Base-by-base conservation (phyloP, 257 asterid species). In the Avicennia marina region DNA sequence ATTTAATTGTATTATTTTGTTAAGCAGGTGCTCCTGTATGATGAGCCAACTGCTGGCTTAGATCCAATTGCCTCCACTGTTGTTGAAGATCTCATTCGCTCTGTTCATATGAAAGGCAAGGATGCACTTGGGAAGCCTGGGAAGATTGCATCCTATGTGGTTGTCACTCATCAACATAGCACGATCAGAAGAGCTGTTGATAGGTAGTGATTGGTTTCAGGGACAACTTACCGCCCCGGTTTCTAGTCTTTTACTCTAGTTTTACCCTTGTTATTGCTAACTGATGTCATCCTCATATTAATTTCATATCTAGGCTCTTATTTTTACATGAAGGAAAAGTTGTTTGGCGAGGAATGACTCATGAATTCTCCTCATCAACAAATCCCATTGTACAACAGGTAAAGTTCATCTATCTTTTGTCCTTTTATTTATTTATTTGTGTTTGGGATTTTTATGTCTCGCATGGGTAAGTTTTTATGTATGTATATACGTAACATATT, bases 41-140 rank as follows among this genome's bases (percentile, higher is more conserved):
- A 93, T 53, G 99, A 93, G 73, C 99, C 99, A 47, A 93, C 97
- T 49, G 97, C 99, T 69, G 99, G 99, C 56, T 94, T 93, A 26
- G 99, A 93, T 82, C 99, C 99, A 45, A 93, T 93, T 73, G 99
- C 99, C 1, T 93, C 97, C 12, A 93, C 99, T 3, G 99, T 93
- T 49, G 96, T 93, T 65, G 99, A 93, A 73, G 99, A 93, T 77
- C 94, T 93, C 71, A 93, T 89, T 58, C 96, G 99, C 53, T 93
- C 97, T 13, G 96, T 93, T 74, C 99, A 93, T 64, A 64, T 72
- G 72, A 74, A 77, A 71, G 94, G 90, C 4, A 79, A 89, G 75
- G 97, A 82, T 80, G 99, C 91, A 51, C 67, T 80, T 63, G 84
- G 95, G 68, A 72, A 78, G 73, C 90, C 95, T n/a, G 99, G 97